Evolutionary conservation across 164 flowering plant species (phyloP).

Genomic region (Hamamelis virginiana): DNA sequence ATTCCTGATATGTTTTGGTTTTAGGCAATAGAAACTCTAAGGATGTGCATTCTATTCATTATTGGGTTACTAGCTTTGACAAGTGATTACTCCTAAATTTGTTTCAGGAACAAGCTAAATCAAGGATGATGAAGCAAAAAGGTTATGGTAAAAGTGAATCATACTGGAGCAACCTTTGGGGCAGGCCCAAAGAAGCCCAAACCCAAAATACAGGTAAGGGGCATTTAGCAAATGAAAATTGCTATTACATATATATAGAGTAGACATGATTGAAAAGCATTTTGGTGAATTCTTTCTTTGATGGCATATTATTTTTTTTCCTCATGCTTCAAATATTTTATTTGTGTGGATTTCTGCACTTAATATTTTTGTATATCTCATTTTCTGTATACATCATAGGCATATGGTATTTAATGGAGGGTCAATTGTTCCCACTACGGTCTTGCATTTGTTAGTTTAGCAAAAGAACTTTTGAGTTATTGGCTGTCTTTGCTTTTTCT

Average conservation of each 20-base stretch:
- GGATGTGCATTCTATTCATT: background rate
- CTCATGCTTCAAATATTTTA: no score
- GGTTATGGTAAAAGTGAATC: conserved; percentile 44
- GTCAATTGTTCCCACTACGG: no score
- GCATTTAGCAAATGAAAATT: no score
- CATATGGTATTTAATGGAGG: no score
- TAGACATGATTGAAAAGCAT: background rate
- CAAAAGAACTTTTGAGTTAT: no score
- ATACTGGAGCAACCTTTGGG: conserved; percentile 85
- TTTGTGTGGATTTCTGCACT: no score
- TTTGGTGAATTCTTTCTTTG: background rate
- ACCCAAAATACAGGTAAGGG: conserved; percentile 58
- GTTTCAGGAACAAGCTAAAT: conserved; percentile 70
- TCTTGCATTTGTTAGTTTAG: no score
- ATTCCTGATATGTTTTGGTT: background rate
- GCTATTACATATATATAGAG: no score
- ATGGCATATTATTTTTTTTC: no score
- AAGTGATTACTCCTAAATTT: background rate
- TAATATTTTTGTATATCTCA: no score
- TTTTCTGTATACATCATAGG: no score
- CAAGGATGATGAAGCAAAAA: conserved; percentile 66
- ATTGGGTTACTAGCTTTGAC: background rate
- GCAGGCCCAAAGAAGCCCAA: conserved; percentile 46
- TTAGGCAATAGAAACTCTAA: background rate
- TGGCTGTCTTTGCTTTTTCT: no score